Evolutionary conservation across 2,329 filamentous ascomycete genomes (phyloP), one percentile per base, ranked within the genome.

Genomic region (Fusarium staphyleae): DNA sequence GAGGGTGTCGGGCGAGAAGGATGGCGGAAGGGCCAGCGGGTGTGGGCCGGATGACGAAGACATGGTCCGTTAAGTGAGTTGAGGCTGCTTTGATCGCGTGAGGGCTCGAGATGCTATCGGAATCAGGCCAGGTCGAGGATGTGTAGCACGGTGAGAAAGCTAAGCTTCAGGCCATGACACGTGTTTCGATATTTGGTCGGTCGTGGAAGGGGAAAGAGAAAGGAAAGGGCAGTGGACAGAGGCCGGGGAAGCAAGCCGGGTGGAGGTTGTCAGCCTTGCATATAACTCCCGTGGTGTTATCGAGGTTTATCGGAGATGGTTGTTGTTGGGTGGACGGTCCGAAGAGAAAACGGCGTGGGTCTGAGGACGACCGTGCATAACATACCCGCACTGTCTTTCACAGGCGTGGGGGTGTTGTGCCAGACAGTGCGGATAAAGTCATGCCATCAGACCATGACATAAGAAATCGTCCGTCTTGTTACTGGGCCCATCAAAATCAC

Each of bases 1-100:
- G 76, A 97, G 91, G 42, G 86, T 86, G 73, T 93, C 88, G 22
- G 93, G 89, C 42, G 90, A 84, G 57, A 95, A 88, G 49, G 88
- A 85, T 3, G 83, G 76, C 26, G 87, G 81, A 52, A 84, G 76
- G 58, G 78, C 76, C 68, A 81, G 78, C 16, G 75, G 77, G 68
- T 75, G 78, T 40, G 75, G 66, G 32, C 54, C 47, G 24, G 62
- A 53, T 37, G 75, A 75, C 69, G 69, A 55, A 47, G 65, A 39
- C 65, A 68, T 68, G 40, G 46, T 58, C 50, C 44, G 50, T 48
- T 49, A 22, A 48, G 49, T 52, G 41, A 41, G 28, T 29, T 48
- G 43, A 24, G 48, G 29, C 44, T 59, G 47, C 37, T 37, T 52
- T 55, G 52, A 41, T 40, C 55, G 42, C 35, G 46, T 39, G n/a